Base-by-base conservation (phyloP, 2,329 filamentous ascomycete species). In the Monilinia fructicola region DNA sequence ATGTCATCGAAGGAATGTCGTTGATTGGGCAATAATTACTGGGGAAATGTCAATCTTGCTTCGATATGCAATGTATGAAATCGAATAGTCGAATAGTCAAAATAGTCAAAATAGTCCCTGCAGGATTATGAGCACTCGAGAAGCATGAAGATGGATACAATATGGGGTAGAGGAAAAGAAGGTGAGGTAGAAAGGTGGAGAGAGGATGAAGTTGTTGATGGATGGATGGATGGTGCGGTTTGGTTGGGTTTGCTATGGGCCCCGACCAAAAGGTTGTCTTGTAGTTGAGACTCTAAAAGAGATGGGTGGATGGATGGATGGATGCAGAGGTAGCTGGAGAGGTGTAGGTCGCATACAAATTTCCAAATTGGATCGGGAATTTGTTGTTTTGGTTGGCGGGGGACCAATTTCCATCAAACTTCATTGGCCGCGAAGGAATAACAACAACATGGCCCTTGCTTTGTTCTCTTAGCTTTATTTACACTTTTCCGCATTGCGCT, bases 201-300 rank as follows among this genome's bases (percentile, higher is more conserved):
- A 31, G 31, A 53, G 67, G 67, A 68, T 67, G 69, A 68, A 60
- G 68, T 64, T 66, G 66, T 64, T 59, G 68, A 66, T 63, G 54
- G 55, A 18, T 18, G 31, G 12, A 12, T 11, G 21, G 40, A 64
- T n/a, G n/a, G n/a, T n/a, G n/a, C n/a, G n/a, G 10, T 11, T 58
- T 42, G 38, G 5, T 58, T 35, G 6, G 5, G 5, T 35, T 35
- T 35, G 31, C 28, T 53, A 16, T 3, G 40, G 46, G 58, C 46
- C 56, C 35, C 26, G 42, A 59, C 42, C 56, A 59, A 59, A 59
- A 48, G 28, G 31, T 35, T 35, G 12, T 59, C 18, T 59, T 59
- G 56, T 59, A 48, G 31, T 54, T 38, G 26, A 21, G 26, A 35
- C n/a, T n/a, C n/a, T n/a, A n/a, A n/a, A n/a, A n/a, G n/a, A n/a